phyloP scores from a whole-genome alignment of 228 moss, liverwort and hornwort species.

The Sphagnum fallax region DNA sequence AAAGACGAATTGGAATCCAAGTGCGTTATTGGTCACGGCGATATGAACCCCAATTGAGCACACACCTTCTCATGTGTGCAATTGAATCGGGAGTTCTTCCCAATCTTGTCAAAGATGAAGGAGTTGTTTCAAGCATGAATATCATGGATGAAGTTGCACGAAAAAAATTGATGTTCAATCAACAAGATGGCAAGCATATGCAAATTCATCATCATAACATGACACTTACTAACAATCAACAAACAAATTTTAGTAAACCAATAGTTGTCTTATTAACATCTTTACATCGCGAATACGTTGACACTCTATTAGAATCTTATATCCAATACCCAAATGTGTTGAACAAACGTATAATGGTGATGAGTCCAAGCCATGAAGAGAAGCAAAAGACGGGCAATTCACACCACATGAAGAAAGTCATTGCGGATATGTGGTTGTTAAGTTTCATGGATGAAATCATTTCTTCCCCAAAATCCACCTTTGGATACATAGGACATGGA shows the following conservation, averaged over 20 bases:
- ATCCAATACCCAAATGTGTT: conserved; percentile 1
- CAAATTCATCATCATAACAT: no score
- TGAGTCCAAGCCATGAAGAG: conserved; percentile 34
- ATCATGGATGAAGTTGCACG: no score
- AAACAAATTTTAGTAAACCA: no score
- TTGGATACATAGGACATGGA: conserved; percentile 42
- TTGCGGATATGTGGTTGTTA: conserved; percentile 52
- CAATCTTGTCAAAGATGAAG: conserved; percentile 10
- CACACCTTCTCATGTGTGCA: conserved; percentile 28
- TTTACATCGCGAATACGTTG: conserved; percentile 22
- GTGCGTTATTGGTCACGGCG: conserved; percentile 32
- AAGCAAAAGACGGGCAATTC: conserved; percentile 22
- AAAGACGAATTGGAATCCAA: conserved; percentile 38
- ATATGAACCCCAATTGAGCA: conserved; percentile 23
- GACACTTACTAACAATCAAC: no score
- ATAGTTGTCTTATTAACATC: conserved; percentile 22
- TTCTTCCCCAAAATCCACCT: conserved; percentile 36
- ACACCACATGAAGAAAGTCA: conserved; percentile 27
- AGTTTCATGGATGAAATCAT: conserved; percentile 42
- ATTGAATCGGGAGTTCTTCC: conserved; percentile 21
- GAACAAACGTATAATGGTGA: conserved; percentile 8
- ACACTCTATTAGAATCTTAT: conserved; percentile 18
- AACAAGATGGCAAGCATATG: not conserved
- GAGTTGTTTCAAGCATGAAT: not conserved
- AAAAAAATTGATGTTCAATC: not conserved